Conservation (phyloP, 2,329 filamentous ascomycete species). For the Colletotrichum tabaci region DNA sequence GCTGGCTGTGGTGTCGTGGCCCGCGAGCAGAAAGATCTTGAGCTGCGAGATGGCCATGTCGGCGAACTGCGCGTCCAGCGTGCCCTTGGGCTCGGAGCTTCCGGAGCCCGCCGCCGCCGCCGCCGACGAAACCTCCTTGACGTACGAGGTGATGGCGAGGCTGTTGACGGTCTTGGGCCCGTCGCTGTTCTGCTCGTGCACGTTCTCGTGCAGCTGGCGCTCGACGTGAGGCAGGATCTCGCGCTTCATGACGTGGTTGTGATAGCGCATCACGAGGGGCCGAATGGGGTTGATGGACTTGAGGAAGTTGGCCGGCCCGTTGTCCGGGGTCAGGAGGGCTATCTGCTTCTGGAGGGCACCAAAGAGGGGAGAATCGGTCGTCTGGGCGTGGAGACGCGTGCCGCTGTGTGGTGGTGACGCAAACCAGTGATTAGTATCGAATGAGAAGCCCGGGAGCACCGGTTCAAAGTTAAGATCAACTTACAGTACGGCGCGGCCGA, state of each 20-base stretch:
- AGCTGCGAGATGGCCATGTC: slow-evolving; percentile 46
- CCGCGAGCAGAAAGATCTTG: slow-evolving; percentile 52
- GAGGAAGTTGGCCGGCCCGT: not conserved
- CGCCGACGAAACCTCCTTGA: not conserved
- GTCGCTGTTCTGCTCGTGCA: not conserved
- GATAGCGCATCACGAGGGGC: not conserved
- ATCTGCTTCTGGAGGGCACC: slow-evolving; percentile 12
- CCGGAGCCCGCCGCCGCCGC: not conserved
- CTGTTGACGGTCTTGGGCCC: slow-evolving; percentile 45
- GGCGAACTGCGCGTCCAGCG: slow-evolving; percentile 20
- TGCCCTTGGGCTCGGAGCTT: not conserved
- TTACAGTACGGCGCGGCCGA: slow-evolving; percentile 52
- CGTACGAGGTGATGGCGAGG: slow-evolving; percentile 43
- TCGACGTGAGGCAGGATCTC: slow-evolving; percentile 17
- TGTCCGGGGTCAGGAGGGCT: not conserved
- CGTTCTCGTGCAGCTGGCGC: slow-evolving; percentile 5
- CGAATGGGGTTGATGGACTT: slow-evolving; percentile 16
- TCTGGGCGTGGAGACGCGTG: slow-evolving; percentile 12
- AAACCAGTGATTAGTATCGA: too few relatives aligned
- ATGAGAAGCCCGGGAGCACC: too few relatives aligned
- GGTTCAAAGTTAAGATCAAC: not conserved
- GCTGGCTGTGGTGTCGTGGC: slow-evolving; percentile 51
- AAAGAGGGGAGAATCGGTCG: not conserved
- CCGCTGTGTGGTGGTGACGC: not conserved
- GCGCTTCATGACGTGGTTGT: slow-evolving; percentile 27